Conservation (phyloP, 345 rosid genomes). For the Barbarea vulgaris region DNA sequence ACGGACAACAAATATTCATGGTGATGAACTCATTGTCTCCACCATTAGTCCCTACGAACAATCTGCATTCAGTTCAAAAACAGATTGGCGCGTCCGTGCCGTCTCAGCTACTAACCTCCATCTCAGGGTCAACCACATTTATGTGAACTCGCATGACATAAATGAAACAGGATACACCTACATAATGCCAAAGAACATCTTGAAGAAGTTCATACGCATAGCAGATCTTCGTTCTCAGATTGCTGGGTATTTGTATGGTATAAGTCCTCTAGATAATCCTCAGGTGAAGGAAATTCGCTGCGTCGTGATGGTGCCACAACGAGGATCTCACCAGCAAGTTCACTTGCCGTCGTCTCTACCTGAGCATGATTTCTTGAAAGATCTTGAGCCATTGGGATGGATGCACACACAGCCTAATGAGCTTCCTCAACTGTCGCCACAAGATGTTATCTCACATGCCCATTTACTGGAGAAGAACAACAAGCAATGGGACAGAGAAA, state of each 20-base stretch:
- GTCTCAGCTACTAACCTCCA: slow-evolving; percentile 91
- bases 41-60: no score
- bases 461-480: slow-evolving; percentile 77
- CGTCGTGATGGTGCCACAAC: slow-evolving; percentile 80
- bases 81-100: slow-evolving; percentile 96
- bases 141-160: slow-evolving; percentile 88
- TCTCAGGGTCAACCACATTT: slow-evolving; percentile 82
- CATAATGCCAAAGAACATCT: slow-evolving; percentile 91
- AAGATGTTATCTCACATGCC: slow-evolving; percentile 80
- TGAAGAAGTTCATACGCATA: slow-evolving; percentile 89
- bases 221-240: slow-evolving; percentile 88
- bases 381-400: slow-evolving; percentile 97
- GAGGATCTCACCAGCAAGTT: slow-evolving; percentile 86
- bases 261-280: slow-evolving; percentile 89
- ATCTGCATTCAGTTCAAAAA: slow-evolving; percentile 74
- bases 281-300: slow-evolving; percentile 92
- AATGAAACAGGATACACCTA: slow-evolving; percentile 91
- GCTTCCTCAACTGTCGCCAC: slow-evolving; percentile 89
- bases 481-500: slow-evolving; percentile 93
- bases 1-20: no score
- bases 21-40: no score
- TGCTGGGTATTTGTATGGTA: slow-evolving; percentile 82
- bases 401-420: slow-evolving; percentile 95
- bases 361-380: slow-evolving; percentile 84
- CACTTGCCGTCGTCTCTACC: slow-evolving; percentile 81